Percentiles rank a stretch among this genome's conserved stretches.
phyloP scores from a whole-genome alignment of 2,329 filamentous ascomycete genomes.

The Botrytis fabae region DNA sequence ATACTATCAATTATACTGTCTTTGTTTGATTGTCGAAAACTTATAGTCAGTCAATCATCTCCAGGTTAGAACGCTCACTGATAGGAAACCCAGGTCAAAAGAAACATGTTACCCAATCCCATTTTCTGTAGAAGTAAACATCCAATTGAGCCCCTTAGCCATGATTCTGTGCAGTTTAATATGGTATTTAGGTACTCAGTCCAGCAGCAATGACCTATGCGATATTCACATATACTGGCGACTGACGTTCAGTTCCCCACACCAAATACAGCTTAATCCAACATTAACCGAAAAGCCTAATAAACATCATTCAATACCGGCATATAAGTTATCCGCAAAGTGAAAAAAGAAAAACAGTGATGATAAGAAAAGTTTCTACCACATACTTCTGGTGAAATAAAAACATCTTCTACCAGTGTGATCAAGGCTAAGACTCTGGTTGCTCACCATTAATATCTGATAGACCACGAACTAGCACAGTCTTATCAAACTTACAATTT shows the following conservation, averaged over 20 bases:
- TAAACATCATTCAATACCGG: not conserved
- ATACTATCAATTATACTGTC: not conserved
- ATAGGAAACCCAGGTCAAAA: not conserved
- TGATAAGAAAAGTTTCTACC: not conserved
- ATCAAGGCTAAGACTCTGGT: rapidly evolving
- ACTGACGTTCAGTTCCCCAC: rapidly evolving
- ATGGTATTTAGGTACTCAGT: not conserved
- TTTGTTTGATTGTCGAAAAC: not conserved
- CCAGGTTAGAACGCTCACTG: not conserved
- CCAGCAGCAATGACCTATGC: not conserved
- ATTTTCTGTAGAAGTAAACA: not conserved
- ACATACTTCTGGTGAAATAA: not conserved
- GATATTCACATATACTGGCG: not conserved
- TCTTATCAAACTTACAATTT: not conserved
- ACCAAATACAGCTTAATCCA: not conserved
- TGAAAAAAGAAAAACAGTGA: rapidly evolving
- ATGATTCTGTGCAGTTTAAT: no score
- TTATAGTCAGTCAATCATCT: no score
- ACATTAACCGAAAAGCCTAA: not conserved
- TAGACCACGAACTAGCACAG: no score
- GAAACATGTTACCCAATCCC: not conserved
- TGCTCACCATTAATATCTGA: not conserved
- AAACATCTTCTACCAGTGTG: rapidly evolving
- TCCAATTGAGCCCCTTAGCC: no score
- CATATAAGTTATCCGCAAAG: no score